Evolutionary conservation across 2,329 filamentous ascomycete species (phyloP), one percentile per base, ranked within the genome.

Genomic region (Claviceps pazoutovae): DNA sequence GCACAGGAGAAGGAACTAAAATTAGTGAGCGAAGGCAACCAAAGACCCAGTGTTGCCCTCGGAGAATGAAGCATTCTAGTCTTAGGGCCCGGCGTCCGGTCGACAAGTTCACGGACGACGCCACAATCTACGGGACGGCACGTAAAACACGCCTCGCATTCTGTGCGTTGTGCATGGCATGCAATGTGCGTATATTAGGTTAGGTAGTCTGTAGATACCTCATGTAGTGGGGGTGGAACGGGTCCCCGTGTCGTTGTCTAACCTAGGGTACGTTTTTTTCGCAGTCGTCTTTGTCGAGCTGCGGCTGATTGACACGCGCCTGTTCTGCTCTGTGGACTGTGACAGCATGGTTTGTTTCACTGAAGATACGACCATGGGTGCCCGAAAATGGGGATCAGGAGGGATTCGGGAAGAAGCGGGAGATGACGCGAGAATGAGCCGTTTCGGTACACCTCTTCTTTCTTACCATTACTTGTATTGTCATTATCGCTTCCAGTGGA

Each of bases 101-200:
- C 16, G 44, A n/a, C 44, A 46, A 30, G 30, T 34, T 34, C 30
- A 34, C 30, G 9, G 9, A 46, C 23, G 14, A 5, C 46, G 36
- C 46, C 46, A 48, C 36, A 48, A 39, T 48, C 48, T 8, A 38
- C 48, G 48, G 48, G 17, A 44, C 30, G 48, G 48, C 41, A 45
- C 48, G 48, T 14, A 23, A 23, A 26, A 14, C 48, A 50, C 30
- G 48, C 39, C 30, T 50, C 39, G 39, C 48, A 23, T 38, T 36
- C 34, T 48, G 14, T 19, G 14, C 16, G 19, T 14, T 26, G 41
- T 34, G 9, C 30, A 11, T 9, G 9, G 8, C 30, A 11, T 34
- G 9, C 30, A 11, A 34, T 34, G 30, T 34, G 9, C 8, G 30
- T 34, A 34, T 9, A 34, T 11, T 34, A 11, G 4, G 9, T 11